phyloP scores from a whole-genome alignment of 345 rosid species.

The Eucalyptus virginea region DNA sequence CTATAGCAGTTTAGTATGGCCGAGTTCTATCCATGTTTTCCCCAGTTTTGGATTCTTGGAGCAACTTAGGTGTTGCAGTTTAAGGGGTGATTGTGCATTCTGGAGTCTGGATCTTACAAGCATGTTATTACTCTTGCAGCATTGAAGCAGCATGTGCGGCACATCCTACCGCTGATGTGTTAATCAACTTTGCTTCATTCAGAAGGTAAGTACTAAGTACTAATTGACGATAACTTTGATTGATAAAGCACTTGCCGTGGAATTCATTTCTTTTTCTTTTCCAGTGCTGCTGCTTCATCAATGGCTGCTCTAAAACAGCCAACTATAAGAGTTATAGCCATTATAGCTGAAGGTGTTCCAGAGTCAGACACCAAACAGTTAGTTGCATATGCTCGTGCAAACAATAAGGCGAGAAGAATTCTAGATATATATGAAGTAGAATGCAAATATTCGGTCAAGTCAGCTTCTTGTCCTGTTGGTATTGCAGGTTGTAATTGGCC shows the following conservation, averaged over 20 bases:
- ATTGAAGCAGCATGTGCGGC: conserved; percentile 90
- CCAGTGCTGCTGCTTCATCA: conserved; percentile 96
- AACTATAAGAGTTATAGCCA: conserved; percentile 88
- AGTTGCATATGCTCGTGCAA: conserved; percentile 86
- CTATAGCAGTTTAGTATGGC: neutral
- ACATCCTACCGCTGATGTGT: conserved; percentile 95
- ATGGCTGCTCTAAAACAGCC: conserved; percentile 95
- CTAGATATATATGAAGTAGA: neutral
- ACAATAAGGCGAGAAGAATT: conserved; percentile 58
- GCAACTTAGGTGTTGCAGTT: neutral
- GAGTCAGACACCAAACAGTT: conserved; percentile 90
- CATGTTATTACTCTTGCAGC: conserved; percentile 31
- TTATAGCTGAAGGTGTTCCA: conserved; percentile 99
- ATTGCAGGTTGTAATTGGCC: conserved; percentile 90
- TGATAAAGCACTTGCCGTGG: neutral
- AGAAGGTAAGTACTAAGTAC: conserved; percentile 42
- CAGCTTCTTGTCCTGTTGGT: neutral
- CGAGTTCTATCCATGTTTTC: neutral
- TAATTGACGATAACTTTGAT: neutral
- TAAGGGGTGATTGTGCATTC: neutral
- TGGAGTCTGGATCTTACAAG: neutral
- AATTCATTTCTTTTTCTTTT: neutral
- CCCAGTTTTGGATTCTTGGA: neutral
- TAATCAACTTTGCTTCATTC: conserved; percentile 89
- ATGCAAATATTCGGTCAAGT: neutral